A percentile compares a stretch with the other conserved stretches of the same genome.
phyloP scores from a whole-genome alignment of 1,139 yeast genomes.

The Ogataea hybrid region DNA sequence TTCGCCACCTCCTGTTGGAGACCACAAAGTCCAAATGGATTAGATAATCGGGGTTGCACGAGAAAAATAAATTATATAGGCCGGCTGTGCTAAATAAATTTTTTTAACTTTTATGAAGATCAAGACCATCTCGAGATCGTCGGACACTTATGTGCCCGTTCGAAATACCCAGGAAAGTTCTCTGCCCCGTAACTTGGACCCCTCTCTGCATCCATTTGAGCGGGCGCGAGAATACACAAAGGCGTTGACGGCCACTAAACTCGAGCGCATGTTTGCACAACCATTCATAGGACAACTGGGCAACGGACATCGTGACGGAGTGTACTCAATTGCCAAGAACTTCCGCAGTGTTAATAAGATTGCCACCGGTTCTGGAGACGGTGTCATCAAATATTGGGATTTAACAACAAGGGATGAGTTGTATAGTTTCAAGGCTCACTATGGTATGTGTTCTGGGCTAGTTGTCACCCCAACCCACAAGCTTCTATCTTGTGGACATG shows the following conservation, averaged over 20 bases:
- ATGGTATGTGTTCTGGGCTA: conserved; percentile 86
- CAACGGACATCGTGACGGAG: conserved; percentile 92
- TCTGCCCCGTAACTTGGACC: conserved; percentile 85
- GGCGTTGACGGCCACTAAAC: conserved; percentile 91
- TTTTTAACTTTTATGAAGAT: conserved; percentile 55
- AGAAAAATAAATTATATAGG: neutral
- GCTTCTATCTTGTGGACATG: conserved; percentile 86
- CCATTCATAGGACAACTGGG: conserved; percentile 97
- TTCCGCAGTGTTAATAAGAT: conserved; percentile 65
- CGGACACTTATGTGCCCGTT: conserved; percentile 91
- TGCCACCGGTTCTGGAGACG: conserved; percentile 96
- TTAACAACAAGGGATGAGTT: conserved; percentile 69
- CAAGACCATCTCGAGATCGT: conserved; percentile 85
- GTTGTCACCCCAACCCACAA: conserved; percentile 70
- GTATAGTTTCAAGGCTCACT: conserved; percentile 82
- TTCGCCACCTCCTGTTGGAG: conserved; percentile 18
- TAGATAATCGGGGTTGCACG: neutral
- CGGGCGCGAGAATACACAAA: conserved; percentile 94
- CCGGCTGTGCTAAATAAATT: conserved; percentile 11
- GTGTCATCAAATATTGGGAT: conserved; percentile 93
- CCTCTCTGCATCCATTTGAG: conserved; percentile 95
- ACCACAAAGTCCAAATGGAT: conserved; percentile 23
- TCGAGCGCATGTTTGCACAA: conserved; percentile 96
- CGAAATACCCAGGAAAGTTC: conserved; percentile 86
- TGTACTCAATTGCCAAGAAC: conserved; percentile 85